Conservation (phyloP, 768 basidiomycete species). For the Naematelia encephala region DNA sequence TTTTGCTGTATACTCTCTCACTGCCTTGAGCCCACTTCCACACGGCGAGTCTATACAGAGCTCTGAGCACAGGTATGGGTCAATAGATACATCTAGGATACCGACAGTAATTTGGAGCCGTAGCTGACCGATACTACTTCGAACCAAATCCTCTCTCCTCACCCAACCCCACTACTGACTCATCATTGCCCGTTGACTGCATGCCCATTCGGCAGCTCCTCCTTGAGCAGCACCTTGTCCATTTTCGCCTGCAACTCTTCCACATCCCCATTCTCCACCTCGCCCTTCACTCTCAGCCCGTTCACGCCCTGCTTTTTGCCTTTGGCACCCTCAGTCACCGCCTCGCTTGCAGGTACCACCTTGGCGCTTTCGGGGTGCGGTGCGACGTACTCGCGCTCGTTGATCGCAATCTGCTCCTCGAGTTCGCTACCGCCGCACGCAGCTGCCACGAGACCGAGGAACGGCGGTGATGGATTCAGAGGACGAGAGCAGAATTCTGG, state of each 20-base stretch:
- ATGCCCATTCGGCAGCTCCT: slow-evolving; percentile 8
- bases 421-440: slow-evolving; percentile 61
- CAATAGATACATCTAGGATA: no score
- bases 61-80: no score
- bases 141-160: no score
- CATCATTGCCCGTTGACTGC: neutral
- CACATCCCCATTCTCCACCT: slow-evolving; percentile 18
- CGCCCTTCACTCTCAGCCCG: slow-evolving; percentile 27
- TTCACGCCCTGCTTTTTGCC: slow-evolving; percentile 32
- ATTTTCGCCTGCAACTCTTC: slow-evolving; percentile 20
- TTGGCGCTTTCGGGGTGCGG: slow-evolving; percentile 50
- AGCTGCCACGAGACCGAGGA: slow-evolving; percentile 92
- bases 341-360: slow-evolving; percentile 44
- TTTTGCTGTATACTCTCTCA: no score
- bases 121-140: no score
- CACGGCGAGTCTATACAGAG: no score
- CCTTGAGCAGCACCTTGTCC: slow-evolving; percentile 16
- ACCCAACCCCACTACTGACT: no score
- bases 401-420: slow-evolving; percentile 68
- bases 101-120: no score
- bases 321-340: slow-evolving; percentile 40
- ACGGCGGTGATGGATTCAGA: slow-evolving; percentile 92
- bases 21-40: no score
- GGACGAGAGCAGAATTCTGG: slow-evolving; percentile 99
- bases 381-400: slow-evolving; percentile 53